Percentiles rank a stretch among this genome's conserved stretches.
These are phyloP conservation scores for Gremmenia infestans DNA, from an alignment of 2,329 filamentous ascomycete genomes.

Conservation along the genomic window DNA sequence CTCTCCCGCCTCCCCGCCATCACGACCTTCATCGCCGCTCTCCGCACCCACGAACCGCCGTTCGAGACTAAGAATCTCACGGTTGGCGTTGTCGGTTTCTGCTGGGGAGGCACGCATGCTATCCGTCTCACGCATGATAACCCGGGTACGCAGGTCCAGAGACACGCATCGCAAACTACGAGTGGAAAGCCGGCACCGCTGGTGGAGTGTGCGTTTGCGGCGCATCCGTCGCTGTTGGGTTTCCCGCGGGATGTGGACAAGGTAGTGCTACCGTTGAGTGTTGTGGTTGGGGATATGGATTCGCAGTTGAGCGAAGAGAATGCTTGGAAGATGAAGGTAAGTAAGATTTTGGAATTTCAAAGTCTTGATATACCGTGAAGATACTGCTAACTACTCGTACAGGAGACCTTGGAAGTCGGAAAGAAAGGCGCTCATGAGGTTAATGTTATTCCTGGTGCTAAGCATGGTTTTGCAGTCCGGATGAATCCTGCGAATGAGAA, in stretches of 20 bases:
- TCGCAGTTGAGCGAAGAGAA: constrained; percentile 30
- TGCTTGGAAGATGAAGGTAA: constrained; percentile 14
- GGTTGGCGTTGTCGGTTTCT: constrained; percentile 54
- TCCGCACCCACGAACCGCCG: constrained; percentile 30
- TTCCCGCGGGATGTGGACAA: constrained; percentile 41
- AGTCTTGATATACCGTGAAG: too few relatives aligned
- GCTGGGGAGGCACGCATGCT: constrained; percentile 56
- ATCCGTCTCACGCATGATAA: constrained; percentile 42
- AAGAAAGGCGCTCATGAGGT: constrained; percentile 31
- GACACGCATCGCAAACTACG: constrained; percentile 12
- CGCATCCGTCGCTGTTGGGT: constrained; percentile 44
- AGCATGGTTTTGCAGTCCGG: constrained; percentile 39
- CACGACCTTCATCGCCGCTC: constrained; percentile 33
- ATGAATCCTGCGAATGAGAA: constrained; percentile 32
- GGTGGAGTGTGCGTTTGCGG: constrained; percentile 47
- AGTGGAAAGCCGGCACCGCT: constrained; percentile 14
- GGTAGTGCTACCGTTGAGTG: constrained; percentile 38
- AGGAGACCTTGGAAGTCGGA: constrained; percentile 22
- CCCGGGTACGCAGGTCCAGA: constrained; percentile 18
- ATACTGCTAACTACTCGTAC: too few relatives aligned
- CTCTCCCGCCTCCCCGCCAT: constrained; percentile 32
- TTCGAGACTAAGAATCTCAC: constrained; percentile 31
- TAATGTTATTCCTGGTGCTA: constrained; percentile 34
- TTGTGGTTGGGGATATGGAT: constrained; percentile 43
- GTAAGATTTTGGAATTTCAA: constrained; percentile 8